These are phyloP conservation scores for Limnomonas spitsbergensis DNA, from an alignment of 139 green algal species.

Conservation along the genomic window DNA sequence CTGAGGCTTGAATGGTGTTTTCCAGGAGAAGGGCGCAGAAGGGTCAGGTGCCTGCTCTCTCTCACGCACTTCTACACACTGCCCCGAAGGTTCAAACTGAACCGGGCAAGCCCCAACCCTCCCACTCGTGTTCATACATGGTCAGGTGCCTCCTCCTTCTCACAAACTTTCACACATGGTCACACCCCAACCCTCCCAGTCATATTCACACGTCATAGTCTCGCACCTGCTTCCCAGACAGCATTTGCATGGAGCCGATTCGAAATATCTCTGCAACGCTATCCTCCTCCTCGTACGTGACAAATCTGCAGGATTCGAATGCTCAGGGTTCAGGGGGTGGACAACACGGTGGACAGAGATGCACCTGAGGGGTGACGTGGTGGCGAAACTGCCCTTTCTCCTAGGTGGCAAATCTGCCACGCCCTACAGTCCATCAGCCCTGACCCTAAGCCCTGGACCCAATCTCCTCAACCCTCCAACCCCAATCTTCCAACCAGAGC, in stretches of 20 bases:
- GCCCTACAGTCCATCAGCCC: too few relatives aligned
- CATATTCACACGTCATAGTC: slow-evolving; percentile 60
- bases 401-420: too few relatives aligned
- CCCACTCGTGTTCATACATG: background rate
- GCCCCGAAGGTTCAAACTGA: background rate
- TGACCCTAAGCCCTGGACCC: background rate
- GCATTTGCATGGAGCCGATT: slow-evolving; percentile 64
- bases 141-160: too few relatives aligned
- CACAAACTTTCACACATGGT: too few relatives aligned
- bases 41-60: too few relatives aligned
- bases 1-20: too few relatives aligned
- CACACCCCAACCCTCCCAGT: too few relatives aligned
- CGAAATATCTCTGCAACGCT: slow-evolving; percentile 66
- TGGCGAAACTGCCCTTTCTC: background rate
- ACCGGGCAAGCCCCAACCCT: background rate
- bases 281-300: slow-evolving; percentile 76
- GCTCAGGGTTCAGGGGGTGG: background rate
- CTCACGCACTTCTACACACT: background rate
- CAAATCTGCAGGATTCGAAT: slow-evolving; percentile 56
- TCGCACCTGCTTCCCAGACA: slow-evolving; percentile 75
- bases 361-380: background rate
- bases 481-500: too few relatives aligned
- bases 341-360: background rate
- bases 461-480: background rate
- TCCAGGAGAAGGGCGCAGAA: too few relatives aligned